phyloP scores from a whole-genome alignment of 169 alveolate species.

The Babesia caballi region DNA sequence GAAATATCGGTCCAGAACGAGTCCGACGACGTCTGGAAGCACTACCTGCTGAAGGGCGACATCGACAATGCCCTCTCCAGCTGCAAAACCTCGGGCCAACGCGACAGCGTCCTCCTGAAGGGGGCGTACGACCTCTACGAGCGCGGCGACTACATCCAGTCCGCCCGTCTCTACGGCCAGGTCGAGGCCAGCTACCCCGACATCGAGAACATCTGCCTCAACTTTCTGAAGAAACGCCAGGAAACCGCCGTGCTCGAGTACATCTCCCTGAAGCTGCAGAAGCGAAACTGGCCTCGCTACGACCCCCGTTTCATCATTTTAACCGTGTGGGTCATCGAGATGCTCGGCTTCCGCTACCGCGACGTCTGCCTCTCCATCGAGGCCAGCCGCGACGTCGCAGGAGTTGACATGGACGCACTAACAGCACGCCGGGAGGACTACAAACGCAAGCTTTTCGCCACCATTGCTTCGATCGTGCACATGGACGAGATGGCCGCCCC shows the following conservation, averaged over 20 bases:
- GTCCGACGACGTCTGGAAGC: constrained; percentile 62
- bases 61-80: constrained; percentile 39
- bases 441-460: constrained; percentile 32
- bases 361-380: constrained; percentile 40
- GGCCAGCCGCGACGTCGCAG: constrained; percentile 12
- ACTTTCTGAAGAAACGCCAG: constrained; percentile 40
- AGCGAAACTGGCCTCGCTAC: constrained; percentile 22
- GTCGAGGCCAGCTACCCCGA: constrained; percentile 51
- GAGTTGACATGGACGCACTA: background rate
- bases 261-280: constrained; percentile 30
- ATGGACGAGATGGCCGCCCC: constrained; percentile 55
- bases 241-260: constrained; percentile 54
- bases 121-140: constrained; percentile 56
- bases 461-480: constrained; percentile 33
- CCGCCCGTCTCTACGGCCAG: constrained; percentile 57
- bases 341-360: constrained; percentile 31
- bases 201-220: constrained; percentile 48
- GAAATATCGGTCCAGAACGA: constrained; percentile 44
- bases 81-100: constrained; percentile 52
- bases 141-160: constrained; percentile 42
- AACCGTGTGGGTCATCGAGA: constrained; percentile 57
- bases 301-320: constrained; percentile 60
- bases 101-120: constrained; percentile 47
- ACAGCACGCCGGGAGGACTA: background rate
- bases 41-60: constrained; percentile 57